Base-by-base conservation (phyloP, 139 green algal genomes). In the Mychonastes homosphaera region DNA sequence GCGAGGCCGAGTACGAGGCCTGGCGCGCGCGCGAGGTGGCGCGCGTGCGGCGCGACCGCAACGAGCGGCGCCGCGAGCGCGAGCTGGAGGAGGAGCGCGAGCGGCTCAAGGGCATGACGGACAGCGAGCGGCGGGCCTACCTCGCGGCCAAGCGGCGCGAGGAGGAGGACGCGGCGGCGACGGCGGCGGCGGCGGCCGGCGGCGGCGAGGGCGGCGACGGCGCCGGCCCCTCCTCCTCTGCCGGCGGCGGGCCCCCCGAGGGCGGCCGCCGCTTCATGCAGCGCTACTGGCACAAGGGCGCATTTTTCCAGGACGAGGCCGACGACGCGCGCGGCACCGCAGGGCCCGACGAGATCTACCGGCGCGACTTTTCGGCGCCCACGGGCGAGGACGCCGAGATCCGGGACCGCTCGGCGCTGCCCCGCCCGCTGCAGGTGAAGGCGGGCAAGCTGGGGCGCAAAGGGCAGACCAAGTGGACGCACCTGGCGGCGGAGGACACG, bases 281-380 rank as follows among this genome's bases (percentile, higher is more conserved):
- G 63, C 98, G 97, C 75, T 98, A 98, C 75, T 98, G 87, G 76
- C 91, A 98, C 83, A 94, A 94, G 74, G 91, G 91, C 10, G 91
- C 91, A 1, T 98, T 90, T 77, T 98, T 94, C 73, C 88, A 95
- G 69, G 66, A 58, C 44, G 26, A 26, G 16, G 41, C 73, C 9
- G 78, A 86, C 58, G 78, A 86, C 53, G 54, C 41, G 16, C 62
- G 71, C 6, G 73, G 73, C 53, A 80, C 72, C 3, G 49, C 59
- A 0, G 71, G 56, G 9, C 65, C 39, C 16, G 81, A 93, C 56
- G 68, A 83, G 30, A 84, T 87, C 39, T 87, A 79, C 44, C 26
- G 50, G 16, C 76, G 90, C 6, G 90, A 98, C 72, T 97, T 81
- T 72, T 80, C 63, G 4, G 86, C 69, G 1, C 74, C 92, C 30